Conservation (phyloP, 176 grass and related monocot species). For the Saccharum spontaneum region DNA sequence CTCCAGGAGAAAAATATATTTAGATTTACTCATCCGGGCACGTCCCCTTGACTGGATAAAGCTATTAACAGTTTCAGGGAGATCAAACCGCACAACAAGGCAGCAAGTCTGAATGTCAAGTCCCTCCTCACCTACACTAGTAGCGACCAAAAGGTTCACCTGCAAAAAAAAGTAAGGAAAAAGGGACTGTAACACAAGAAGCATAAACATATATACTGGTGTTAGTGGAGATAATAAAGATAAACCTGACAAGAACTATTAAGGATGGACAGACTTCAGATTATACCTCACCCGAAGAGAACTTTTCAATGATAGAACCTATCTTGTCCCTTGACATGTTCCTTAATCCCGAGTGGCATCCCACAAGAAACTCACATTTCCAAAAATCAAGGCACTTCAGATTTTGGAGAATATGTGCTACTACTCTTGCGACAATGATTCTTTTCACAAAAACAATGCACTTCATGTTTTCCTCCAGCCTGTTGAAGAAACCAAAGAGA, state of each 20-base stretch:
- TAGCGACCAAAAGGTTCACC: constrained; percentile 96
- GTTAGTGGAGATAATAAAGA: constrained; percentile 14
- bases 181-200: constrained; percentile 38
- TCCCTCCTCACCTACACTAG: constrained; percentile 97
- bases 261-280: constrained; percentile 25
- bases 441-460: constrained; percentile 99
- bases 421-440: constrained; percentile 65
- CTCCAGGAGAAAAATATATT: constrained; percentile 85
- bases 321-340: constrained; percentile 87
- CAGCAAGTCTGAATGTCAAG: constrained; percentile 97
- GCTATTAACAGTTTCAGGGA: constrained; percentile 90
- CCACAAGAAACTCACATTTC: constrained; percentile 93
- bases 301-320: constrained; percentile 80
- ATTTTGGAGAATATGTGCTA: constrained; percentile 64
- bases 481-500: constrained; percentile 41
- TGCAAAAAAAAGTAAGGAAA: constrained; percentile 36
- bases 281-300: constrained; percentile 79
- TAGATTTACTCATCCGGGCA: constrained; percentile 82
- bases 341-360: constrained; percentile 63
- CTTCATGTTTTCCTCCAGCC: constrained; percentile 67
- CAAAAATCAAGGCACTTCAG: constrained; percentile 73
- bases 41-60: constrained; percentile 95
- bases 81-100: constrained; percentile 95
- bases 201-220: constrained; percentile 30
- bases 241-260: neutral